A percentile compares a stretch with the other conserved stretches of the same genome.
phyloP scores from a whole-genome alignment of 148 eudicot genomes.

The Polygonum aviculare region DNA sequence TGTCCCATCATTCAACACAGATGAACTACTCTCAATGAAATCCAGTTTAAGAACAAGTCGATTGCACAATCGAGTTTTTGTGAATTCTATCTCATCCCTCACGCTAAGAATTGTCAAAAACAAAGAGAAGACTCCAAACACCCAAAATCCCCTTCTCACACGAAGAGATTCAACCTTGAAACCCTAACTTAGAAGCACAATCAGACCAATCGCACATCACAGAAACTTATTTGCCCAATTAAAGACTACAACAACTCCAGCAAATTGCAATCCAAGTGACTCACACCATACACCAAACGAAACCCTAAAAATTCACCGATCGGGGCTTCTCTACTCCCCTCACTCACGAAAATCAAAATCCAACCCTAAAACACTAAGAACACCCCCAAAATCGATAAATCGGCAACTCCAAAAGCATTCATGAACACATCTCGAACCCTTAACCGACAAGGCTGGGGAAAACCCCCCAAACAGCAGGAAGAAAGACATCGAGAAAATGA shows the following conservation, averaged over 20 bases:
- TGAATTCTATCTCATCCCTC: not conserved
- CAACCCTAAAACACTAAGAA: not conserved
- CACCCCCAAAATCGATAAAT: not conserved
- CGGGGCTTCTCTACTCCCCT: not conserved
- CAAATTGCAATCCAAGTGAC: not conserved
- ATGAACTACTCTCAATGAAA: not conserved
- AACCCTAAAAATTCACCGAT: not conserved
- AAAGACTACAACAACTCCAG: not conserved
- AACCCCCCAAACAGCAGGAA: not conserved
- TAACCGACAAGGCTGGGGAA: not conserved
- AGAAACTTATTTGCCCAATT: not conserved
- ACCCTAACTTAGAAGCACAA: not conserved
- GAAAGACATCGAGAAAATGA: not conserved
- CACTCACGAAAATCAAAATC: not conserved
- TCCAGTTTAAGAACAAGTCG: not conserved
- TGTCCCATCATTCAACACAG: not conserved
- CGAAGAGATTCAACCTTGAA: not conserved
- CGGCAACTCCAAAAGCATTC: not conserved
- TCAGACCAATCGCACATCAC: conserved; percentile 2
- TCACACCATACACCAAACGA: not conserved
- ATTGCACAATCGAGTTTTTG: not conserved
- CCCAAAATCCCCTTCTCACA: not conserved
- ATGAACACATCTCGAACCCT: not conserved
- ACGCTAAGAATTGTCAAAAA: too few species aligned
- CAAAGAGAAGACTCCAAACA: too few species aligned